These are phyloP conservation scores for Beauveria australis DNA, from an alignment of 2,329 filamentous ascomycete genomes.

Conservation along the genomic window DNA sequence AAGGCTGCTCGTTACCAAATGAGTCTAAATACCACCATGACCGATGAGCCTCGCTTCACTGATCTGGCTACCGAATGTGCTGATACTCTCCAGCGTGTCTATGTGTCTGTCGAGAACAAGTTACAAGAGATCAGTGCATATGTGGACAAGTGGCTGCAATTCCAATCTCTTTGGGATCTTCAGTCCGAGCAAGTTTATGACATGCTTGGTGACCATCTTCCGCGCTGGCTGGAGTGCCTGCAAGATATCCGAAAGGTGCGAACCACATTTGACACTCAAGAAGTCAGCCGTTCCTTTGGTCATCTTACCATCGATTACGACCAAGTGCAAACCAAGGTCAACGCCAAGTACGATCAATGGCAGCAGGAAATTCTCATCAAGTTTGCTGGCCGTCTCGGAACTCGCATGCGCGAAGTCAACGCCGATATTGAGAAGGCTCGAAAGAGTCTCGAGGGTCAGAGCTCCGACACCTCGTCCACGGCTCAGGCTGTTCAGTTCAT, in stretches of 20 bases:
- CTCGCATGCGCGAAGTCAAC: constrained; percentile 85
- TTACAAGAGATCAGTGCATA: constrained; percentile 72
- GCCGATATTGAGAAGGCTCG: constrained; percentile 86
- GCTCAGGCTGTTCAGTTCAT: constrained; percentile 98
- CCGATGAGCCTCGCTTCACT: constrained; percentile 66
- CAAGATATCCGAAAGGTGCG: constrained; percentile 94
- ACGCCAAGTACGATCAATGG: constrained; percentile 99
- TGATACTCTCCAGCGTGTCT: constrained; percentile 68
- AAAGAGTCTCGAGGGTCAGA: constrained; percentile 83
- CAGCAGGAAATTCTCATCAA: constrained; percentile 94
- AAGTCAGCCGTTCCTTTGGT: constrained; percentile 85
- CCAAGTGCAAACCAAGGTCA: constrained; percentile 97
- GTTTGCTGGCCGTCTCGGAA: constrained; percentile 82
- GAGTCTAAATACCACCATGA: constrained; percentile 60
- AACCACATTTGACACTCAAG: constrained; percentile 93
- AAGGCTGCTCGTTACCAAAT: constrained; percentile 95
- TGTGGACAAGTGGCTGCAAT: constrained; percentile 96
- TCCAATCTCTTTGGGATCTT: constrained; percentile 96
- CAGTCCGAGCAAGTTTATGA: constrained; percentile 95
- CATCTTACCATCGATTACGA: constrained; percentile 96
- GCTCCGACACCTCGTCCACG: constrained; percentile 87
- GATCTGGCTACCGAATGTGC: constrained; percentile 80
- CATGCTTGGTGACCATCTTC: constrained; percentile 80
- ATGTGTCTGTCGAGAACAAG: constrained; percentile 75
- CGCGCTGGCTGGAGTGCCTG: constrained; percentile 89